These are phyloP conservation scores for Pneumocystis jirovecii DNA, from an alignment of 1,139 yeast genomes.

Conservation along the genomic window DNA sequence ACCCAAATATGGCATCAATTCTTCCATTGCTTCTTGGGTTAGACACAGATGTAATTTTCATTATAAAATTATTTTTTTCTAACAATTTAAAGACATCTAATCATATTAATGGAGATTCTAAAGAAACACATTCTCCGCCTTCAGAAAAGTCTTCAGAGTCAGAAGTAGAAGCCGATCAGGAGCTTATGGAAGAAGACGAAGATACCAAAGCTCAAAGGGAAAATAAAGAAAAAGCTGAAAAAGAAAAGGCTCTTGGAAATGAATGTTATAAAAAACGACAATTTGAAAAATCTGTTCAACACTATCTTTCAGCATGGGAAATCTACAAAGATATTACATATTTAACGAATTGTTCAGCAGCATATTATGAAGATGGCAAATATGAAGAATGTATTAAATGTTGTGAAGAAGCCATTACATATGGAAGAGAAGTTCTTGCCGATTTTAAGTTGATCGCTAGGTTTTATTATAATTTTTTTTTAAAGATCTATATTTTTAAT, in stretches of 20 bases:
- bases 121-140: constrained; percentile 15
- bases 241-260: constrained; percentile 75
- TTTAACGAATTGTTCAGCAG: constrained; percentile 93
- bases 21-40: constrained; percentile 81
- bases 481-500: neutral
- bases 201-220: constrained; percentile 26
- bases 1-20: constrained; percentile 77
- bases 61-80: neutral
- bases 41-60: constrained; percentile 31
- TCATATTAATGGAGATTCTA: constrained; percentile 15
- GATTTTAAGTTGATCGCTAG: constrained; percentile 87
- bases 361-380: constrained; percentile 91
- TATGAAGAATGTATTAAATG: constrained; percentile 71
- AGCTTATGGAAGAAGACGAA: constrained; percentile 18
- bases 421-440: constrained; percentile 79
- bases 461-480: constrained; percentile 18
- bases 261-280: constrained; percentile 68
- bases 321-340: constrained; percentile 74
- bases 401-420: constrained; percentile 67
- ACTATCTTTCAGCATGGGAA: constrained; percentile 79
- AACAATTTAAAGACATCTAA: neutral
- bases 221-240: constrained; percentile 50
- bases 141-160: constrained; percentile 19
- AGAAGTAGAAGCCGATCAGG: constrained; percentile 21
- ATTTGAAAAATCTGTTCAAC: constrained; percentile 83